A percentile compares a stretch with the other conserved stretches of the same genome.
phyloP scores from a whole-genome alignment of 108 stramenopile genomes.

The Cyclotella kingstonii region DNA sequence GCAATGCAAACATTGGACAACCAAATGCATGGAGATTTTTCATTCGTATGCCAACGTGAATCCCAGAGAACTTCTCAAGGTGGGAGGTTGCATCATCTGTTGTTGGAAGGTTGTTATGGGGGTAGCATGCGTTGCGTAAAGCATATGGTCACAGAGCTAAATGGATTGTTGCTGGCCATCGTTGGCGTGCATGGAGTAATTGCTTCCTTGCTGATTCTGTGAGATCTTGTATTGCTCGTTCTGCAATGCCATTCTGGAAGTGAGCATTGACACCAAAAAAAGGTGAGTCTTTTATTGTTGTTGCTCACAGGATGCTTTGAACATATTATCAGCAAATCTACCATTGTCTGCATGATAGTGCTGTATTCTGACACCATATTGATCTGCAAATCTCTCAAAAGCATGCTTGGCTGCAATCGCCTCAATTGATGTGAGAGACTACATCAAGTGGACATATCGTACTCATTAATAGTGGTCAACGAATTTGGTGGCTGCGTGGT shows the following conservation, averaged over 20 bases:
- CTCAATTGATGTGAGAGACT: background rate
- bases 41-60: background rate
- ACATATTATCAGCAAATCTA: too few relatives aligned
- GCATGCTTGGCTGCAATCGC: slow-evolving; percentile 9
- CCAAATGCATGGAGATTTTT: slow-evolving; percentile 14
- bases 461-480: background rate
- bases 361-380: too few relatives aligned
- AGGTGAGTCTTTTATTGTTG: slow-evolving; percentile 7
- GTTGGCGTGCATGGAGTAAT: too few relatives aligned
- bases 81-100: background rate
- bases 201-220: slow-evolving; percentile 25
- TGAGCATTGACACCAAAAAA: slow-evolving; percentile 30
- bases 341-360: too few relatives aligned
- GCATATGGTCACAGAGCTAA: slow-evolving; percentile 35
- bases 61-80: slow-evolving; percentile 7
- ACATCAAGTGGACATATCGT: background rate
- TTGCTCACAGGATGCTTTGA: background rate
- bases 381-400: slow-evolving; percentile 31
- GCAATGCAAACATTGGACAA: slow-evolving; percentile 17
- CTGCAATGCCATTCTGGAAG: too few relatives aligned
- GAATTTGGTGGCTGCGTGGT: too few relatives aligned
- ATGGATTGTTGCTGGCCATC: slow-evolving; percentile 26
- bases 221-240: too few relatives aligned
- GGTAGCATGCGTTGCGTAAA: too few relatives aligned
- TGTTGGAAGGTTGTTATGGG: slow-evolving; percentile 3